Evolutionary conservation across 2,329 filamentous ascomycete species (phyloP), one percentile per base, ranked within the genome.

Genomic region (Clathrospora elynae): DNA sequence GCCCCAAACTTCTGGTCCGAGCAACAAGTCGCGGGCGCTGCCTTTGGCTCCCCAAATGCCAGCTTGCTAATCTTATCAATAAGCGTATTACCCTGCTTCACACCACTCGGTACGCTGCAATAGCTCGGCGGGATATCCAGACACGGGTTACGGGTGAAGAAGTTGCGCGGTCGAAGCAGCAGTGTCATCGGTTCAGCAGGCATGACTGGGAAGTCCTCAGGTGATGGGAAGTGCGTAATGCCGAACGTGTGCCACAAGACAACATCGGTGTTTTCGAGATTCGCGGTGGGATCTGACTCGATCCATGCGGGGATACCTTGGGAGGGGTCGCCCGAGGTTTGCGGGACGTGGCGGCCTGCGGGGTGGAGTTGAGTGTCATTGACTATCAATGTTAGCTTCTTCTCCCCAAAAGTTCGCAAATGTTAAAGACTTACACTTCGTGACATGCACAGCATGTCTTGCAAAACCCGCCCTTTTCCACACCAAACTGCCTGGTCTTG

Each of bases 201-300:
- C 90, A 96, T 96, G 57, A 96, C 78, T 19, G 91, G 91, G 75
- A 89, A 96, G 70, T 96, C 91, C 66, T 96, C 91, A 0, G 90
- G 90, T 0, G 87, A 76, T 0, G 91, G 90, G 75, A 96, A 92
- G 67, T 96, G 91, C 1, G 87, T 92, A 23, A 96, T 78, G 23
- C 91, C 91, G 62, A 96, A 96, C 0, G 90, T 95, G 73, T 96
- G 90, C 90, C 90, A 96, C 11, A 96, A 80, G 1, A 96, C 90
- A 19, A 96, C 74, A 66, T 96, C 88, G 1, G 84, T 88, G 75
- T 96, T 87, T 41, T 87, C 87, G 55, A 95, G 84, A 17, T 75
- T 80, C 43, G 80, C 82, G 31, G 73, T 74, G 9, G 87, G 84
- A 48, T 90, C 82, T 16, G 82, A 83, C 12, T 76, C 73, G 55